Conservation (phyloP, 2,329 filamentous ascomycete species). For the Sporothrix inflata region DNA sequence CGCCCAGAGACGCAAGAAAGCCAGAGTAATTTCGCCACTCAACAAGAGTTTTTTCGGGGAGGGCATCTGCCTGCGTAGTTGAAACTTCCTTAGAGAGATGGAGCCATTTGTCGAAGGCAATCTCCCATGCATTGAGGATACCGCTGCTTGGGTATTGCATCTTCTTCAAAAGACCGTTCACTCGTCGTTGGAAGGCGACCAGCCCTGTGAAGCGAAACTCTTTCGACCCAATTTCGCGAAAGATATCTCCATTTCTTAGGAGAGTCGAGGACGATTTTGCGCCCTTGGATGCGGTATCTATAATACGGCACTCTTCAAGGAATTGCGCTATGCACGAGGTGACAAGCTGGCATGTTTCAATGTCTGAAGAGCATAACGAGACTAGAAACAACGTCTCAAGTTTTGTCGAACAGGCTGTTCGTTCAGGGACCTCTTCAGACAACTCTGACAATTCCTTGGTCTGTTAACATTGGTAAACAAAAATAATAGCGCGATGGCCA, state of each 20-base stretch:
- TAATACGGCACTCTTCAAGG: slow-evolving; percentile 62
- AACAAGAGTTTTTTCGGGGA: slow-evolving; percentile 60
- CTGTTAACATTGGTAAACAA: not conserved
- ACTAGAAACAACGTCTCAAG: slow-evolving; percentile 66
- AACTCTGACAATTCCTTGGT: slow-evolving; percentile 58
- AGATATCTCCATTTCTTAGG: slow-evolving; percentile 64
- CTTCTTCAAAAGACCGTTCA: slow-evolving; percentile 61
- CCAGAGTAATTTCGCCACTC: slow-evolving; percentile 73
- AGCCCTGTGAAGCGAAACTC: slow-evolving; percentile 69
- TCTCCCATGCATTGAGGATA: slow-evolving; percentile 70
- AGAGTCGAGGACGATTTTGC: slow-evolving; percentile 56
- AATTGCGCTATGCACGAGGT: slow-evolving; percentile 64
- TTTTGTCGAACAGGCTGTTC: slow-evolving; percentile 56
- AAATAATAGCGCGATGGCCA: not conserved
- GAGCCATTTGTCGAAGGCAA: slow-evolving; percentile 67
- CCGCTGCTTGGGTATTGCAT: slow-evolving; percentile 66
- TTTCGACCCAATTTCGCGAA: slow-evolving; percentile 64
- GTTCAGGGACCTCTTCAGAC: slow-evolving; percentile 58
- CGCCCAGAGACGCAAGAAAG: slow-evolving; percentile 68
- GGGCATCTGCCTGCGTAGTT: slow-evolving; percentile 51
- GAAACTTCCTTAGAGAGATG: slow-evolving; percentile 66
- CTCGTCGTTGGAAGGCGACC: slow-evolving; percentile 70
- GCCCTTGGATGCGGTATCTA: slow-evolving; percentile 55
- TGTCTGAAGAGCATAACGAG: slow-evolving; percentile 66
- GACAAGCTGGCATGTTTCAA: slow-evolving; percentile 67